phyloP scores from a whole-genome alignment of 139 green algal species.

The Coelastrella sp. region DNA sequence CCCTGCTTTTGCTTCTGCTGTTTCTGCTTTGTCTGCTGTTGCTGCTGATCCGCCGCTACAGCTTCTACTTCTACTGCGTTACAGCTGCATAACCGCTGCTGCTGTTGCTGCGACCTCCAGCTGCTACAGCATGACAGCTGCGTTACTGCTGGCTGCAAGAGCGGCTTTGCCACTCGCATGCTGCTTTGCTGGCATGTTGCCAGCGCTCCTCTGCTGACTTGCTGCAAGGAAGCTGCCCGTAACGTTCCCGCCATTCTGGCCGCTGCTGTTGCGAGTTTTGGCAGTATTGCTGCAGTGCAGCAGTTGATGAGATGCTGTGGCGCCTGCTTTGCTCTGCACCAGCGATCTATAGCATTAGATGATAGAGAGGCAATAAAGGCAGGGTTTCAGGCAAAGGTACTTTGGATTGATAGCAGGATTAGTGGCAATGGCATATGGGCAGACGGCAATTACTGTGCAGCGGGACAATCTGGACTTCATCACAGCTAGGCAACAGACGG shows the following conservation, averaged over 20 bases:
- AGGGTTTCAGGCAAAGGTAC: neutral
- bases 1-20: neutral
- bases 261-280: neutral
- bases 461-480: neutral
- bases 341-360: neutral
- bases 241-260: neutral
- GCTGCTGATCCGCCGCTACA: slow-evolving; percentile 10
- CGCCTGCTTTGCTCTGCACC: neutral
- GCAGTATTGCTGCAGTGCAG: neutral
- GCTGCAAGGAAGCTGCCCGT: slow-evolving; percentile 3
- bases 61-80: slow-evolving; percentile 45
- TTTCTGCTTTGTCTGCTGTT: neutral
- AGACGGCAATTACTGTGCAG: neutral
- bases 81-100: slow-evolving; percentile 1
- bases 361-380: neutral
- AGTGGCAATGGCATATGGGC: neutral
- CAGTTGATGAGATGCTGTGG: neutral
- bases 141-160: neutral
- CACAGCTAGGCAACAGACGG: too few species aligned
- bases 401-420: neutral
- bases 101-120: slow-evolving; percentile 7
- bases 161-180: neutral
- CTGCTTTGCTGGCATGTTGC: slow-evolving; percentile 11
- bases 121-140: slow-evolving; percentile 16
- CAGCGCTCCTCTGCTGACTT: neutral